A percentile compares a stretch with the other conserved stretches of the same genome.
phyloP scores from a whole-genome alignment of 805 yeast species.

The Cyberlindnera saturnus region DNA sequence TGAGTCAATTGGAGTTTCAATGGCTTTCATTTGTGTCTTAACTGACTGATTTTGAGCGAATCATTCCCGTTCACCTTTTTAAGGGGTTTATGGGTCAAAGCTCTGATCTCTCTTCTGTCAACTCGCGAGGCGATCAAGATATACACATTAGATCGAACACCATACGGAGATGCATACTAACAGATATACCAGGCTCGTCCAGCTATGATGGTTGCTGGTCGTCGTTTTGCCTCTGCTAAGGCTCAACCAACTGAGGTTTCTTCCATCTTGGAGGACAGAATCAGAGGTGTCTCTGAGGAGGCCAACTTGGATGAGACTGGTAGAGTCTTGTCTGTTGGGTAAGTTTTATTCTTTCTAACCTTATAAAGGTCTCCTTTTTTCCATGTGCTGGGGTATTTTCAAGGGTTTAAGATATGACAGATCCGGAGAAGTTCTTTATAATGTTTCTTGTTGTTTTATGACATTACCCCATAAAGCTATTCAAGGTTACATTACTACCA shows the following conservation, averaged over 20 bases:
- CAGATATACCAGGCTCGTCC: constrained; percentile 58
- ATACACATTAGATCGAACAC: background rate
- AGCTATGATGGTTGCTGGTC: constrained; percentile 54
- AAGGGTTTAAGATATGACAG: no score
- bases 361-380: background rate
- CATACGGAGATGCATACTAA: constrained; percentile 13
- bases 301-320: constrained; percentile 99
- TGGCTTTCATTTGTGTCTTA: no score
- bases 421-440: no score
- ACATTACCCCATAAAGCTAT: no score
- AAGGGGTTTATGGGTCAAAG: background rate
- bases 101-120: background rate
- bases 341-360: constrained; percentile 31
- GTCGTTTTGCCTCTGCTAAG: constrained; percentile 86
- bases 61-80: background rate
- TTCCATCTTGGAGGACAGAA: constrained; percentile 97
- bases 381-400: no score
- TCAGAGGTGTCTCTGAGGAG: constrained; percentile 98
- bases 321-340: constrained; percentile 97
- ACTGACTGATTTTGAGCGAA: background rate
- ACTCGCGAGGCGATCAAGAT: no score
- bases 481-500: no score
- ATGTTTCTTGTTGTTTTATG: no score
- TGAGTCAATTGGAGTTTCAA: no score
- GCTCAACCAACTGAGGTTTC: constrained; percentile 99